A percentile compares a stretch with the other conserved stretches of the same genome.
Conservation (phyloP, 305 asterid genomes). For the Solanum hybrid region DNA sequence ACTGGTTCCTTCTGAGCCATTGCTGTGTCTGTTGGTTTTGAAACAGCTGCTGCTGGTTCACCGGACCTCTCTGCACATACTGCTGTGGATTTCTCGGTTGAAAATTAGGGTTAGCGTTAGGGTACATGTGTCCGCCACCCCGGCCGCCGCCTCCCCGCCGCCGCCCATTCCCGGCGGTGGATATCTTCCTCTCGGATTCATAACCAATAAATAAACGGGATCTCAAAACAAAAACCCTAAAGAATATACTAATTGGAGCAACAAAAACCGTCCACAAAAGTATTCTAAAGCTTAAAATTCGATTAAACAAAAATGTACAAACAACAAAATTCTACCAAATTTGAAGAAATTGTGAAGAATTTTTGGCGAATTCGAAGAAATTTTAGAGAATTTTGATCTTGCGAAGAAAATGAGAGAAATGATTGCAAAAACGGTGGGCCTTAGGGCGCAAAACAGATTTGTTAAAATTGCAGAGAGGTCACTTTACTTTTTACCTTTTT, state of each 20-base stretch:
- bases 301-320: background rate
- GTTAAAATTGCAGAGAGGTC: background rate
- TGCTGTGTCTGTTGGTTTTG: conserved; percentile 36
- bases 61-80: conserved; percentile 48
- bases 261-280: background rate
- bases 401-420: background rate
- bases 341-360: background rate
- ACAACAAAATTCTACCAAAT: background rate
- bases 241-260: background rate
- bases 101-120: conserved; percentile 40
- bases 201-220: conserved; percentile 6
- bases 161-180: conserved; percentile 83
- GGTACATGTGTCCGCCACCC: conserved; percentile 52
- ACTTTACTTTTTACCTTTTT: background rate
- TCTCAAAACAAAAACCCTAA: background rate
- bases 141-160: conserved; percentile 3
- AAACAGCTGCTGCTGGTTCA: conserved; percentile 19
- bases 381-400: background rate
- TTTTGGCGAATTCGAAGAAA: background rate
- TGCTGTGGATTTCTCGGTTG: conserved; percentile 61
- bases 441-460: background rate
- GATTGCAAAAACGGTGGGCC: background rate
- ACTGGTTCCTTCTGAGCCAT: conserved; percentile 50
- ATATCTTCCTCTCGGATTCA: conserved; percentile 72
- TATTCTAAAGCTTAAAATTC: background rate